These are phyloP conservation scores for Elaeis guineensis DNA, from an alignment of 176 grass and related monocot species.

Conservation along the genomic window DNA sequence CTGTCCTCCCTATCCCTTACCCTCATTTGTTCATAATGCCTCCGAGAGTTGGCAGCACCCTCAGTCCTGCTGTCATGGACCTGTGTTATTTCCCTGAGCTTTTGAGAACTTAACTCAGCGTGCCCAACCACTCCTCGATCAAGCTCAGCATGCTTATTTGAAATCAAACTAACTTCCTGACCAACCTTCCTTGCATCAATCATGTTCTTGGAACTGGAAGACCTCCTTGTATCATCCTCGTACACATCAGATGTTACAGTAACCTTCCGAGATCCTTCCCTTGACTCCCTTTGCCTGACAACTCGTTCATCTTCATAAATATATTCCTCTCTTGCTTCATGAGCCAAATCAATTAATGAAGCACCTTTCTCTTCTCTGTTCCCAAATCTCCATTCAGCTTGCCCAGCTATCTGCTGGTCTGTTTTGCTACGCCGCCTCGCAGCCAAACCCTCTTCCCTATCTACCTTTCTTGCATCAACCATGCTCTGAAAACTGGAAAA, in stretches of 20 bases:
- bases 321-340: not conserved
- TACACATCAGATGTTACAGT: conserved; percentile 1
- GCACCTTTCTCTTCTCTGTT: not conserved
- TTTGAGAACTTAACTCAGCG: not conserved
- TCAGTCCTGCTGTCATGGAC: not conserved
- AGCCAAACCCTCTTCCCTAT: conserved; percentile 4
- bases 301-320: conserved; percentile 1
- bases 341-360: too few relatives aligned
- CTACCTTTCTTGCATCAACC: conserved; percentile 2
- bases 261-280: not conserved
- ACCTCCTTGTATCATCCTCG: not conserved
- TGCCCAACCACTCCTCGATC: not conserved
- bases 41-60: not conserved
- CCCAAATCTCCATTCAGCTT: conserved; percentile 1
- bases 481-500: conserved; percentile 2
- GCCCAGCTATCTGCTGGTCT: conserved; percentile 5
- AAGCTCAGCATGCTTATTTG: conserved; percentile 2
- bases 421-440: not conserved
- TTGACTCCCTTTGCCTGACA: not conserved
- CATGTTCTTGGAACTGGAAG: not conserved
- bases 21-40: not conserved
- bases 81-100: not conserved
- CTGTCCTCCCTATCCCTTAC: conserved; percentile 5
- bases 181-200: not conserved
- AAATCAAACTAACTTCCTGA: not conserved